Evolutionary conservation across 2,329 filamentous ascomycete genomes (phyloP).

Genomic region (Penicillium sp.): DNA sequence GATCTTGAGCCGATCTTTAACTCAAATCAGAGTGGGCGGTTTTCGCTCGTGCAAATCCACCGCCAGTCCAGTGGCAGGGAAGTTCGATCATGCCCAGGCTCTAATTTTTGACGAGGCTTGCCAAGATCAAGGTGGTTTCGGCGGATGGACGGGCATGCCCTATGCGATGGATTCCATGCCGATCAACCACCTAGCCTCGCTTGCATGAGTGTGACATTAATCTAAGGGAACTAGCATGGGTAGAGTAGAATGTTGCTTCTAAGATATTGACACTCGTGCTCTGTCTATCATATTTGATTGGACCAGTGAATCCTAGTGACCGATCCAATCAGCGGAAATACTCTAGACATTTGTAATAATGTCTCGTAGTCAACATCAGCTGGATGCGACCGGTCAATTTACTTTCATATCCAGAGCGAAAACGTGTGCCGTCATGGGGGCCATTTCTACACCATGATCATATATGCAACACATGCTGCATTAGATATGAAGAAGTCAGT

Average conservation of each 20-base stretch:
- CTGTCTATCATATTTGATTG: not conserved
- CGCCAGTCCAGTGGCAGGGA: not conserved
- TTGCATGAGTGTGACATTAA: not conserved
- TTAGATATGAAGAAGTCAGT: not conserved
- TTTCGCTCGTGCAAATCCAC: slow-evolving; percentile 1
- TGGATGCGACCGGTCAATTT: no score
- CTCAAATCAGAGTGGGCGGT: slow-evolving; percentile 5
- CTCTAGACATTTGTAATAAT: no score
- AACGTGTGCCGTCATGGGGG: no score
- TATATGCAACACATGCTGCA: no score
- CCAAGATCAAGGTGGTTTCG: slow-evolving; percentile 1
- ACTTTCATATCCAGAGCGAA: no score
- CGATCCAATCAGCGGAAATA: no score
- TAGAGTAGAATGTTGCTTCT: not conserved
- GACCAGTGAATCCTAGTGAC: not conserved
- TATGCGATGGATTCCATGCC: not conserved
- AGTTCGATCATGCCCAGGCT: not conserved
- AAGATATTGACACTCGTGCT: slow-evolving; percentile 1
- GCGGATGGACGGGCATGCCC: not conserved
- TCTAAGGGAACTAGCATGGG: not conserved
- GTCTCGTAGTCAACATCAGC: no score
- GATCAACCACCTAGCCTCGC: slow-evolving; percentile 4
- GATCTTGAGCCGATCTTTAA: not conserved
- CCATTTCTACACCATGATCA: no score
- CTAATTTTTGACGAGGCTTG: not conserved